These are phyloP conservation scores for Pisolithus albus DNA, from an alignment of 768 basidiomycete species.

Conservation along the genomic window DNA sequence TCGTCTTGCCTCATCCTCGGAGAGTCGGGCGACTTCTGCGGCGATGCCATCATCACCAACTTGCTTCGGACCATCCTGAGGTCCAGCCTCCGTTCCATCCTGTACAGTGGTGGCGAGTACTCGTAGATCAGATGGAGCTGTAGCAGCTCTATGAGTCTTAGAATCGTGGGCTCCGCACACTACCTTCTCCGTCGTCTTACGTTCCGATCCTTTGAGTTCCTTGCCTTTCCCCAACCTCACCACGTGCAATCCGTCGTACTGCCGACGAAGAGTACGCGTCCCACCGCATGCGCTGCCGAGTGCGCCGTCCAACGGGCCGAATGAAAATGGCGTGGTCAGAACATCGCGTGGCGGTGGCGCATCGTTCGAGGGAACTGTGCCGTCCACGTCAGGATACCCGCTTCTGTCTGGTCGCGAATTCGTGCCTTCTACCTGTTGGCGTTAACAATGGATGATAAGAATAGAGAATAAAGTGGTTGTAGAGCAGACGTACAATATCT, in stretches of 20 bases:
- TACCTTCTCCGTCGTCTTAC: neutral
- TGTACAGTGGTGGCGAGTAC: neutral
- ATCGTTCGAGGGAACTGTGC: too few relatives aligned
- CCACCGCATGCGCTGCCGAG: conserved; percentile 19
- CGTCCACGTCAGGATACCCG: neutral
- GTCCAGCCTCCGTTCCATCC: neutral
- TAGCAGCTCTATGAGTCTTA: too few relatives aligned
- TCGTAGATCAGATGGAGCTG: neutral
- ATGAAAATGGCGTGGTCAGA: conserved; percentile 12
- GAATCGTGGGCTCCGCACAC: too few relatives aligned
- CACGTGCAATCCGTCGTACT: conserved; percentile 20
- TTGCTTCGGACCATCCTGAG: neutral
- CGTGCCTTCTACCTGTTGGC: too few relatives aligned
- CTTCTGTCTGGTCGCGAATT: neutral
- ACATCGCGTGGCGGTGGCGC: neutral
- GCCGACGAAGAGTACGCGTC: conserved; percentile 17
- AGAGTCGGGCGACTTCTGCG: conserved; percentile 12
- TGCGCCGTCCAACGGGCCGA: conserved; percentile 20
- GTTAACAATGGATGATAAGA: too few relatives aligned
- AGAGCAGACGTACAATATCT: too few relatives aligned
- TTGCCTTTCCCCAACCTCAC: conserved; percentile 5
- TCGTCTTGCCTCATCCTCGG: conserved; percentile 19
- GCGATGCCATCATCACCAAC: conserved; percentile 1
- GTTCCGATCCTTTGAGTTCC: neutral
- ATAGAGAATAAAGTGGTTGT: too few relatives aligned